Percentiles rank a stretch among this genome's conserved stretches.
These are phyloP conservation scores for Sphagnurus paluster DNA, from an alignment of 1,284 basidiomycete species.

Conservation along the genomic window DNA sequence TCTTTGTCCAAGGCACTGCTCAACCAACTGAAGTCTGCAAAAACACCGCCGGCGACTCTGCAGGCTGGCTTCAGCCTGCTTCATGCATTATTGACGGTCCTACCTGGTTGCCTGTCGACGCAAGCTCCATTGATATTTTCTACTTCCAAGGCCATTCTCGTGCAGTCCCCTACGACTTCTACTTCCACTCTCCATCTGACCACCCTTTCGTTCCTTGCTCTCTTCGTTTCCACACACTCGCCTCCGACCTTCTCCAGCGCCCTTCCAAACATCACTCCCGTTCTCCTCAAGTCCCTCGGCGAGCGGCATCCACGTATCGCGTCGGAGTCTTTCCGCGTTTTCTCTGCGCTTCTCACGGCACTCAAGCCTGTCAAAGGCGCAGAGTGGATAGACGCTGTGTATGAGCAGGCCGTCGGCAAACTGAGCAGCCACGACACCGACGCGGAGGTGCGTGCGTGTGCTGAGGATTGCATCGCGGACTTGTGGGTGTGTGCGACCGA, in stretches of 20 bases:
- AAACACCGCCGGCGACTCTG: constrained; percentile 77
- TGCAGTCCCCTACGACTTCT: constrained; percentile 62
- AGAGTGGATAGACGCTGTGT: constrained; percentile 70
- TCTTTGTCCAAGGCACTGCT: constrained; percentile 80
- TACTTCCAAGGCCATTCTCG: constrained; percentile 63
- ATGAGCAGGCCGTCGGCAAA: constrained; percentile 70
- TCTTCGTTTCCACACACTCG: constrained; percentile 83
- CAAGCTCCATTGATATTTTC: constrained; percentile 66
- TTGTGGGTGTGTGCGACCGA: constrained; percentile 88
- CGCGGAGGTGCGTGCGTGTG: constrained; percentile 84
- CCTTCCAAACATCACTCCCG: constrained; percentile 67
- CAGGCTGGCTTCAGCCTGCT: constrained; percentile 87
- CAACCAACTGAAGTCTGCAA: constrained; percentile 80
- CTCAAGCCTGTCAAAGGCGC: constrained; percentile 59
- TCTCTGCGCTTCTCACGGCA: constrained; percentile 68
- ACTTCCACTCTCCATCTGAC: constrained; percentile 79
- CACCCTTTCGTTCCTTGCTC: constrained; percentile 80
- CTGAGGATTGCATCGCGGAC: constrained; percentile 83
- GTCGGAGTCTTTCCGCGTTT: constrained; percentile 82
- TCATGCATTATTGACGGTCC: constrained; percentile 73
- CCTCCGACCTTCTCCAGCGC: constrained; percentile 62
- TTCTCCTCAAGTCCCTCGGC: constrained; percentile 70
- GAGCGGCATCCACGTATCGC: constrained; percentile 78
- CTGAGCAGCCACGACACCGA: constrained; percentile 85
- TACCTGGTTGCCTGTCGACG: constrained; percentile 80